phyloP scores from a whole-genome alignment of 139 green algal genomes.

The Asterochloris erici region DNA sequence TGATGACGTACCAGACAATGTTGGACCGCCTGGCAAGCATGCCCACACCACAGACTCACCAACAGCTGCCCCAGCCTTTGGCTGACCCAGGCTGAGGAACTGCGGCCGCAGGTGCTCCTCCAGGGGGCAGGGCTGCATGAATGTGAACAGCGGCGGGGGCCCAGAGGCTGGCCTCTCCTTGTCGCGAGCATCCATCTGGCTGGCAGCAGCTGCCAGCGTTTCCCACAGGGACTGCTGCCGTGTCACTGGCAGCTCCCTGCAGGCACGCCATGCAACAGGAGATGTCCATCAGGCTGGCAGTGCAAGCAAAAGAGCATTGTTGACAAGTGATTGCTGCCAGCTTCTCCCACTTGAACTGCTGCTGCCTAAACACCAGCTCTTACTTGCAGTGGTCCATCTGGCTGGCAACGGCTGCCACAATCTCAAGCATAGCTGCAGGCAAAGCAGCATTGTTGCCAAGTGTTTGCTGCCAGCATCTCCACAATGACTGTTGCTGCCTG shows the following conservation, averaged over 20 bases:
- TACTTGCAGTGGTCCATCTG: no score
- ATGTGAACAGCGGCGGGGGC: constrained; percentile 41
- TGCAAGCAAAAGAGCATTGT: no score
- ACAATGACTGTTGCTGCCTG: no score
- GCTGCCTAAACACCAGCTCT: no score
- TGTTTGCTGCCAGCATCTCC: no score
- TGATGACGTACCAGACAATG: no score
- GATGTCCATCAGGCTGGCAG: no score
- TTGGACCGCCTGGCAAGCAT: background rate
- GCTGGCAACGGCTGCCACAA: no score
- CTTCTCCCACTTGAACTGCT: no score
- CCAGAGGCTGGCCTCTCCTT: constrained; percentile 8
- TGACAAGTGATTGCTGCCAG: no score
- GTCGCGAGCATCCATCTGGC: constrained; percentile 37
- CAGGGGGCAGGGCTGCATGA: constrained; percentile 22
- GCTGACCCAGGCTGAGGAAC: background rate
- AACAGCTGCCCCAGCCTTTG: constrained; percentile 5
- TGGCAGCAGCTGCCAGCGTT: constrained; percentile 41
- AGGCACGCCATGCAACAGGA: background rate
- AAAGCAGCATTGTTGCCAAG: no score
- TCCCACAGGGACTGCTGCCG: constrained; percentile 56
- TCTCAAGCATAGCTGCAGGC: no score
- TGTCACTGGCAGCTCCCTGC: constrained; percentile 44
- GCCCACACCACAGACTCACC: background rate
- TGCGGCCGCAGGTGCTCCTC: constrained; percentile 19